These are phyloP conservation scores for Alternaria rosae DNA, from an alignment of 2,329 filamentous ascomycete genomes.

Conservation along the genomic window DNA sequence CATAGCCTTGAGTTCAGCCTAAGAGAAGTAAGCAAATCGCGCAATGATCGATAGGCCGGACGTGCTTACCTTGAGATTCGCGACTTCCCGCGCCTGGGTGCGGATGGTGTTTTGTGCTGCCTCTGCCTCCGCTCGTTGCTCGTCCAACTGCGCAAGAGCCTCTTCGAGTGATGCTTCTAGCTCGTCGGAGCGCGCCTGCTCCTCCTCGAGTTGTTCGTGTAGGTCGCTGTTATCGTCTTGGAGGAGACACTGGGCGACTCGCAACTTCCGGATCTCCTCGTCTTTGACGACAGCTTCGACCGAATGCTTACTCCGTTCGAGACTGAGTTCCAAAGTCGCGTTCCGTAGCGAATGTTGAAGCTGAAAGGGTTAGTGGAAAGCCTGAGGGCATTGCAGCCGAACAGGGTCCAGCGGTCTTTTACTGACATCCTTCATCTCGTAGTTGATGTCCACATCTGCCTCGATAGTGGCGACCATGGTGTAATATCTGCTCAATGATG, in stretches of 20 bases:
- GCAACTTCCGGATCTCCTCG: conserved; percentile 75
- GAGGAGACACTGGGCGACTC: conserved; percentile 70
- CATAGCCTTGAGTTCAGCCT: conserved; percentile 77
- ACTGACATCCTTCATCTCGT: conserved; percentile 49
- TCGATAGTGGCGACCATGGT: conserved; percentile 39
- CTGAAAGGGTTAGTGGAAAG: conserved; percentile 36
- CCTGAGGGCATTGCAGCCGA: neutral
- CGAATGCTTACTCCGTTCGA: conserved; percentile 70
- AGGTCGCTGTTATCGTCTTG: conserved; percentile 76
- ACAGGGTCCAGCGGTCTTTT: conserved; percentile 3
- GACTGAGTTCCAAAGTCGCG: conserved; percentile 70
- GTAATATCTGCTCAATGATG: conserved; percentile 31
- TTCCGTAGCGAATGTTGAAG: conserved; percentile 61
- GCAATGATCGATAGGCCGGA: conserved; percentile 45
- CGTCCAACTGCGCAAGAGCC: conserved; percentile 55
- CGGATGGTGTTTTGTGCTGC: conserved; percentile 61
- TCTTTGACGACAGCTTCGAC: conserved; percentile 74
- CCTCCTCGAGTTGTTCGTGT: conserved; percentile 66
- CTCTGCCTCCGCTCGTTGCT: conserved; percentile 55
- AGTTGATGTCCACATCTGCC: conserved; percentile 33
- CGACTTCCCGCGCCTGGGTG: conserved; percentile 61
- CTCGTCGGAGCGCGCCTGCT: conserved; percentile 66
- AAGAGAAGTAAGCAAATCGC: conserved; percentile 24
- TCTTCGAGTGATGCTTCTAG: conserved; percentile 61
- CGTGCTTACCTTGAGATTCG: conserved; percentile 63